A percentile compares a stretch with the other conserved stretches of the same genome.
phyloP scores from a whole-genome alignment of 768 basidiomycete species.

The Mycena olivaceomarginata region DNA sequence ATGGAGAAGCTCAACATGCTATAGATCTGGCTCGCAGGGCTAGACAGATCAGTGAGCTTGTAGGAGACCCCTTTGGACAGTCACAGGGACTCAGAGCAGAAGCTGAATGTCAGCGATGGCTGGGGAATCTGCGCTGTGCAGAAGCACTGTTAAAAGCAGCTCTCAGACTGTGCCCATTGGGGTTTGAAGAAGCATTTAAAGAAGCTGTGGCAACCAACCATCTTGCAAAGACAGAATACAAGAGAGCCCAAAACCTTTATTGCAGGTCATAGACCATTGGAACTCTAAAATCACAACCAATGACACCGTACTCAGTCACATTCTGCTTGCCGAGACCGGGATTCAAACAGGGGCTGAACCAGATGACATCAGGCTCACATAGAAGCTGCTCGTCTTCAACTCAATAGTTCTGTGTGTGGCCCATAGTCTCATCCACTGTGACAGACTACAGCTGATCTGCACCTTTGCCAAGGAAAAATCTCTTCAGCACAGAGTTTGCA shows the following conservation, averaged over 20 bases:
- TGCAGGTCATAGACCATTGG: neutral
- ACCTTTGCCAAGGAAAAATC: neutral
- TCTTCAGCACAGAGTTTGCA: neutral
- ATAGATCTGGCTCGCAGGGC: neutral
- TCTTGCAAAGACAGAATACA: slow-evolving; percentile 3
- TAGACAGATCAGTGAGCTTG: slow-evolving; percentile 10
- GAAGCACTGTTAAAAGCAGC: neutral
- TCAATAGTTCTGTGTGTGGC: neutral
- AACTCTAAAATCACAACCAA: neutral
- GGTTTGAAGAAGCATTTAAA: neutral
- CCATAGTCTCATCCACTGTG: slow-evolving; percentile 5
- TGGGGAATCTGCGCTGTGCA: neutral
- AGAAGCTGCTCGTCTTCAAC: slow-evolving; percentile 8
- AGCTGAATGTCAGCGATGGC: neutral
- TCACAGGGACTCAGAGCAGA: neutral
- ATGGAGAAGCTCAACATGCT: slow-evolving; percentile 2
- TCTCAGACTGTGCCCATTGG: neutral
- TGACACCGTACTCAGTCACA: neutral
- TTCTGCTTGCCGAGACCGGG: neutral
- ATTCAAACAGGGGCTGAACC: slow-evolving; percentile 2
- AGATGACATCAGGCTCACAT: neutral
- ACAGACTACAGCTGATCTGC: neutral
- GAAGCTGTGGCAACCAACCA: neutral
- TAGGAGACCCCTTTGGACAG: neutral
- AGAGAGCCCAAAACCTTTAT: neutral